phyloP scores from a whole-genome alignment of 2,329 filamentous ascomycete genomes.

The Cladosporium colombiae region DNA sequence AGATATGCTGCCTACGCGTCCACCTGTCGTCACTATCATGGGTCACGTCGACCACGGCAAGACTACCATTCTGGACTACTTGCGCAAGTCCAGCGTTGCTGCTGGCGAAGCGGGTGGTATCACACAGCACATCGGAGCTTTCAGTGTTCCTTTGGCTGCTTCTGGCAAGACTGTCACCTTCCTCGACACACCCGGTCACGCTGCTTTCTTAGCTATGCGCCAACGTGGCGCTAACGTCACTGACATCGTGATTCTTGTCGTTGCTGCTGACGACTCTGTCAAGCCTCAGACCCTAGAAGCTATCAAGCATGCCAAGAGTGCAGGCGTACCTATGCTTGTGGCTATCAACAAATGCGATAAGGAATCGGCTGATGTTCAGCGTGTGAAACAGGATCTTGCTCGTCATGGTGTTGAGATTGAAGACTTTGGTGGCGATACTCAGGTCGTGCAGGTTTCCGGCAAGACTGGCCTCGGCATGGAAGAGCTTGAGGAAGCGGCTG shows the following conservation, averaged over 20 bases:
- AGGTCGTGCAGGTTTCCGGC: slow-evolving; percentile 86
- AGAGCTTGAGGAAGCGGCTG: slow-evolving; percentile 85
- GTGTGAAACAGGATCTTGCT: slow-evolving; percentile 84
- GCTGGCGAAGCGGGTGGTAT: slow-evolving; percentile 94
- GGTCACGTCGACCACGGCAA: slow-evolving; percentile 98
- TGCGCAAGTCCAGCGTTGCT: slow-evolving; percentile 89
- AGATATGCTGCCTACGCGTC: slow-evolving; percentile 68
- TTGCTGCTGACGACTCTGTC: slow-evolving; percentile 94
- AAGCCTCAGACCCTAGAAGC: slow-evolving; percentile 97
- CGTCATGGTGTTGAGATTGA: slow-evolving; percentile 86
- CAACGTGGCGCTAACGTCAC: slow-evolving; percentile 94
- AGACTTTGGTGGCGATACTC: slow-evolving; percentile 91
- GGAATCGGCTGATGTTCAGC: slow-evolving; percentile 74
- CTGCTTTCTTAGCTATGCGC: slow-evolving; percentile 93
- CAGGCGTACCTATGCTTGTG: slow-evolving; percentile 92
- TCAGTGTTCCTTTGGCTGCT: slow-evolving; percentile 78
- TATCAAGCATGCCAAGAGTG: slow-evolving; percentile 84
- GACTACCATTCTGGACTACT: slow-evolving; percentile 90
- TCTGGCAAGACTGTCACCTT: slow-evolving; percentile 80
- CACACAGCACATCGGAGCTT: slow-evolving; percentile 97
- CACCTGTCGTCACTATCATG: slow-evolving; percentile 98
- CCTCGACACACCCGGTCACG: slow-evolving; percentile 93
- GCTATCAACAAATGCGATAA: slow-evolving; percentile 98
- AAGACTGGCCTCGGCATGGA: slow-evolving; percentile 92
- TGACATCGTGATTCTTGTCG: slow-evolving; percentile 93